Evolutionary conservation across 2,329 filamentous ascomycete genomes (phyloP).

Genomic region (Pseudocercospora cruenta): DNA sequence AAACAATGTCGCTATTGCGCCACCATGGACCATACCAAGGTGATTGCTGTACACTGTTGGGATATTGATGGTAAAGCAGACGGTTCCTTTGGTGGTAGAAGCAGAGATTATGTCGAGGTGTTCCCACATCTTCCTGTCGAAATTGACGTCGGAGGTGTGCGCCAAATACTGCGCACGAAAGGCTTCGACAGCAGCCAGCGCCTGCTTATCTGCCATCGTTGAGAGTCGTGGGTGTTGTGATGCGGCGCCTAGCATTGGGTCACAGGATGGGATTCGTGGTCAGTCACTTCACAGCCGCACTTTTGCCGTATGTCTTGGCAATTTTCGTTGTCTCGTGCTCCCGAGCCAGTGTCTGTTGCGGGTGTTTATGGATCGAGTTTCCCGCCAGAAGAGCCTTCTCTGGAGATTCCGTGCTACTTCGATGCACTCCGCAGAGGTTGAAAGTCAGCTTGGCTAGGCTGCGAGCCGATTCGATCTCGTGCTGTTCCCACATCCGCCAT

Average conservation of each 20-base stretch:
- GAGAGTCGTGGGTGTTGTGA: neutral
- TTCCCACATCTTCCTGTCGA: slow-evolving; percentile 25
- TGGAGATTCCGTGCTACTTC: neutral
- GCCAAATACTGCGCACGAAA: slow-evolving; percentile 21
- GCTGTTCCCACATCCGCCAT: neutral
- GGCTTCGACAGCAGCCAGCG: slow-evolving; percentile 19
- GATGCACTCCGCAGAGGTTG: neutral
- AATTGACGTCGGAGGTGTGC: slow-evolving; percentile 20
- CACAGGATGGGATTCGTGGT: neutral
- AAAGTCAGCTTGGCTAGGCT: neutral
- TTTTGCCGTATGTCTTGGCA: neutral
- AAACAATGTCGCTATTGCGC: slow-evolving; percentile 27
- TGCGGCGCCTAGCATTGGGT: neutral
- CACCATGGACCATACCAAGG: slow-evolving; percentile 21
- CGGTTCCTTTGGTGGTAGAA: slow-evolving; percentile 10
- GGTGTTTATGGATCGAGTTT: neutral
- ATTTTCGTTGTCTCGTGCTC: neutral
- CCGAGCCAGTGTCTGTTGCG: neutral
- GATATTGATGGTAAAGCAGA: slow-evolving; percentile 21
- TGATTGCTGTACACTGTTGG: slow-evolving; percentile 23
- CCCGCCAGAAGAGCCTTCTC: neutral
- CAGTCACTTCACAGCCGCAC: neutral
- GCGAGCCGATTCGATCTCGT: neutral
- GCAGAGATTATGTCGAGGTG: slow-evolving; percentile 24
- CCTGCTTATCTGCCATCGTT: neutral